Evolutionary conservation across 305 asterid species (phyloP), one percentile per base, ranked within the genome.

Genomic region (Euphrasia arctica): DNA sequence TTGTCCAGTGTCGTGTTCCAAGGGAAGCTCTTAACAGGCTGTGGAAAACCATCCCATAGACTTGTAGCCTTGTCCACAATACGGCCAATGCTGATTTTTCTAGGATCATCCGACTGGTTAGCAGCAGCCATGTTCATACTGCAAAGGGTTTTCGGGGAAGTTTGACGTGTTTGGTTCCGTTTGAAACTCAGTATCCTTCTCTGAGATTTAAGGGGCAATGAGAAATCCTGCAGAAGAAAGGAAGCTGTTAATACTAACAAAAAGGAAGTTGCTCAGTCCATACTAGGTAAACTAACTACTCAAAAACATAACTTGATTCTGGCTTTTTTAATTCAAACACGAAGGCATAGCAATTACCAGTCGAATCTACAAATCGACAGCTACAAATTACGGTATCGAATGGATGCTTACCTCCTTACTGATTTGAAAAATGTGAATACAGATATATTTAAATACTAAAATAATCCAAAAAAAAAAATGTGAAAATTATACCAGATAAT

Each of bases 11-110:
- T 82, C 61, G 72, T 83, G 72, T 77, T 76, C 99, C 99, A 93
- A 4, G 97, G 99, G 79, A 93, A 93, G 67, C 58, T 73, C 78
- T 86, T 90, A 51, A 90, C 81, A 1, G 95, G 89, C 66, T 74
- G 79, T 55, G 97, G 99, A 74, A 86, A 65, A 57, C 67, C 77
- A 52, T 79, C 95, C 97, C 92, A 93, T 62, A 88, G 58, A 62
- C 75, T 81, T 72, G 70, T 79, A 43, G 86, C 89, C 79, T 78
- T 84, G 69, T 77, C 80, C 70, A 77, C 41, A 13, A 88, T 32
- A 64, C 28, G 60, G 27, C 56, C 70, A 63, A 82, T 25, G 32
- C 72, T 76, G 42, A 78, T 70, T 61, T 77, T 86, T 68, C 66
- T 70, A 12, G 81, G 78, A 73, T 74, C 85, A 58, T 77, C 87